A percentile compares a stretch with the other conserved stretches of the same genome.
These are phyloP conservation scores for Yarrowia osloensis DNA, from an alignment of 805 yeast genomes.

Conservation along the genomic window DNA sequence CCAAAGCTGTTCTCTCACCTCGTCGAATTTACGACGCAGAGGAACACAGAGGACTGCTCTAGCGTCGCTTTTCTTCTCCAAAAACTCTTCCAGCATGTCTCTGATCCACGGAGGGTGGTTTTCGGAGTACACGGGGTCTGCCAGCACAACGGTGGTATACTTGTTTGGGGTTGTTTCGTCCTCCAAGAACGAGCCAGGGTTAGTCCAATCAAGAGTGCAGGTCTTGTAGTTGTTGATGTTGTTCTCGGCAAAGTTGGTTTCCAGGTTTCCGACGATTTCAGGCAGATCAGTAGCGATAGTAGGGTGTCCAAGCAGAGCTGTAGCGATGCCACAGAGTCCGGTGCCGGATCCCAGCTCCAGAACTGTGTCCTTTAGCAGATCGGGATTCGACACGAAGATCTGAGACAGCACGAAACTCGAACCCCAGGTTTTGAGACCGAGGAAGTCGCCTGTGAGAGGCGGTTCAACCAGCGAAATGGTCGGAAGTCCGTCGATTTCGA, in stretches of 20 bases:
- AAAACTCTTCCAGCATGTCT: slow-evolving; percentile 55
- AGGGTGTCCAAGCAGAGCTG: slow-evolving; percentile 55
- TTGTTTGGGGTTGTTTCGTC: slow-evolving; percentile 37
- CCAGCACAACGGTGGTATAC: slow-evolving; percentile 65
- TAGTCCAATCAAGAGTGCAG: slow-evolving; percentile 74
- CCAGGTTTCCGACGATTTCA: slow-evolving; percentile 71
- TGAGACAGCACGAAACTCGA: slow-evolving; percentile 72
- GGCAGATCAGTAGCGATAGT: slow-evolving; percentile 69
- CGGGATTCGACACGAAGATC: slow-evolving; percentile 44
- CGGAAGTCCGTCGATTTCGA: slow-evolving; percentile 48
- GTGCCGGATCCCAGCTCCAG: slow-evolving; percentile 93
- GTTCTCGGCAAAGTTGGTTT: slow-evolving; percentile 61
- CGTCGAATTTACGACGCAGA: slow-evolving; percentile 62
- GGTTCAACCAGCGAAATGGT: slow-evolving; percentile 66
- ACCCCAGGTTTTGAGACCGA: slow-evolving; percentile 97
- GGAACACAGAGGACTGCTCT: slow-evolving; percentile 75
- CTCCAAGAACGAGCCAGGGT: slow-evolving; percentile 47
- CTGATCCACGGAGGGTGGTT: slow-evolving; percentile 77
- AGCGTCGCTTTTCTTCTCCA: slow-evolving; percentile 44
- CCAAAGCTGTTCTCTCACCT: slow-evolving; percentile 67
- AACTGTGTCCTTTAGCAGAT: slow-evolving; percentile 37
- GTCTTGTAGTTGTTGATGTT: slow-evolving; percentile 41
- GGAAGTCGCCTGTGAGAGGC: slow-evolving; percentile 77
- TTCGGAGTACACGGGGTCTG: slow-evolving; percentile 88
- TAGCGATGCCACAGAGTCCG: slow-evolving; percentile 80